Evolutionary conservation across 495 filamentous ascomycete species (phyloP).

Genomic region (Penicillium tannophilum): DNA sequence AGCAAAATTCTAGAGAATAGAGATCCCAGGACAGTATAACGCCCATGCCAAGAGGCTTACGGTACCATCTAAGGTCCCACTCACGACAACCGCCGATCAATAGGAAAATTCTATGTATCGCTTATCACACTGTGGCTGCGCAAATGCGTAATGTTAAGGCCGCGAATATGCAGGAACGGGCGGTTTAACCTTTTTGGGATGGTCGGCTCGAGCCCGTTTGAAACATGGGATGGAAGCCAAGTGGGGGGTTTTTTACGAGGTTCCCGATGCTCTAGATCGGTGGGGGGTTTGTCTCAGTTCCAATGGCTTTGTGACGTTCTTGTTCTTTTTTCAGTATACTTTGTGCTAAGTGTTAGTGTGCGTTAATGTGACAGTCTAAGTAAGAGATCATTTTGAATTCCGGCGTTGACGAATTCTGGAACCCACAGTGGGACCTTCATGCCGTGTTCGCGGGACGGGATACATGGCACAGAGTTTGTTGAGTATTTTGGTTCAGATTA

Average conservation of each 20-base stretch:
- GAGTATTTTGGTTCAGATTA: background rate
- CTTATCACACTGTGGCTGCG: background rate
- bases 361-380: too few species aligned
- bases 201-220: conserved; percentile 3
- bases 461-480: background rate
- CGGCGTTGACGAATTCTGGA: background rate
- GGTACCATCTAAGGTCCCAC: background rate
- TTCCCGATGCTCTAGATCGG: background rate
- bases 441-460: conserved; percentile 5
- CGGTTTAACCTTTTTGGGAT: conserved; percentile 1
- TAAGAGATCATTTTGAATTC: background rate
- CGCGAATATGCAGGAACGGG: conserved; percentile 7
- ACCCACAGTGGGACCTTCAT: conserved; percentile 2
- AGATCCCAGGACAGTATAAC: background rate
- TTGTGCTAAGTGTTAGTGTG: background rate
- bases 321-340: background rate
- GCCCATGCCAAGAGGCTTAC: background rate
- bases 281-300: background rate
- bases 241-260: background rate
- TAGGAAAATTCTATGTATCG: background rate
- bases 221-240: background rate
- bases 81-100: background rate
- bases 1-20: background rate
- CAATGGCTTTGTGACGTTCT: too few species aligned
- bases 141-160: conserved; percentile 1